Evolutionary conservation across 2,329 filamentous ascomycete genomes (phyloP).

Genomic region (Septoria linicola): DNA sequence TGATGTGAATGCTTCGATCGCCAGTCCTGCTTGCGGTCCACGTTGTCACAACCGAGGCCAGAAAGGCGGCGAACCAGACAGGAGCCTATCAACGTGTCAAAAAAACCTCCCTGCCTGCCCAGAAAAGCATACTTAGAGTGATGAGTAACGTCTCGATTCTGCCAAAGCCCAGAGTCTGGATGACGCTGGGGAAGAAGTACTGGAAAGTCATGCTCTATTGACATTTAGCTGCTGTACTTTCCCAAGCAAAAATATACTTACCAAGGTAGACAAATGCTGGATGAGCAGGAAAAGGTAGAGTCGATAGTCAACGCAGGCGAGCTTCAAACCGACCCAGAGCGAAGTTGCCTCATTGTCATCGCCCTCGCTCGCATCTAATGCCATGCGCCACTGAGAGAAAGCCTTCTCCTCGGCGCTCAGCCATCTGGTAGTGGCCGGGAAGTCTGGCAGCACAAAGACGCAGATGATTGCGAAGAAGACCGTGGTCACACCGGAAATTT

Average conservation of each 20-base stretch:
- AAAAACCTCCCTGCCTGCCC: neutral
- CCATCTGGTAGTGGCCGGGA: conserved; percentile 9
- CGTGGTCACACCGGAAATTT: conserved; percentile 1
- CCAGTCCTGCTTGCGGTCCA: conserved; percentile 3
- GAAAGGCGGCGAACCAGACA: conserved; percentile 8
- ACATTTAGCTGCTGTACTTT: neutral
- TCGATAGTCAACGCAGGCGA: conserved; percentile 9
- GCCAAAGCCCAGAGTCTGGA: conserved; percentile 4
- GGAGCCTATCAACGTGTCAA: conserved; percentile 2
- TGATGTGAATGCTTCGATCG: conserved; percentile 7
- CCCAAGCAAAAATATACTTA: neutral
- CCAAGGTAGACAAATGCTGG: conserved; percentile 11
- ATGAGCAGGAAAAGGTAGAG: conserved; percentile 10
- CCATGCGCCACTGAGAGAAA: conserved; percentile 9
- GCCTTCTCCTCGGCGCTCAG: conserved; percentile 8
- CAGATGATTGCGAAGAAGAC: conserved; percentile 9
- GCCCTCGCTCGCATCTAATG: conserved; percentile 7
- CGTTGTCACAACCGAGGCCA: conserved; percentile 6
- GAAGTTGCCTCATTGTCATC: conserved; percentile 10
- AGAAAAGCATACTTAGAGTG: neutral
- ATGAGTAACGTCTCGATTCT: conserved; percentile 7
- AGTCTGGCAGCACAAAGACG: conserved; percentile 10
- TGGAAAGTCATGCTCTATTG: conserved; percentile 12
- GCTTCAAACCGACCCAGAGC: conserved; percentile 9
- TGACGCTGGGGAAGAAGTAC: conserved; percentile 13